phyloP scores from a whole-genome alignment of 495 filamentous ascomycete species.

The Hypoxylon rickii region DNA sequence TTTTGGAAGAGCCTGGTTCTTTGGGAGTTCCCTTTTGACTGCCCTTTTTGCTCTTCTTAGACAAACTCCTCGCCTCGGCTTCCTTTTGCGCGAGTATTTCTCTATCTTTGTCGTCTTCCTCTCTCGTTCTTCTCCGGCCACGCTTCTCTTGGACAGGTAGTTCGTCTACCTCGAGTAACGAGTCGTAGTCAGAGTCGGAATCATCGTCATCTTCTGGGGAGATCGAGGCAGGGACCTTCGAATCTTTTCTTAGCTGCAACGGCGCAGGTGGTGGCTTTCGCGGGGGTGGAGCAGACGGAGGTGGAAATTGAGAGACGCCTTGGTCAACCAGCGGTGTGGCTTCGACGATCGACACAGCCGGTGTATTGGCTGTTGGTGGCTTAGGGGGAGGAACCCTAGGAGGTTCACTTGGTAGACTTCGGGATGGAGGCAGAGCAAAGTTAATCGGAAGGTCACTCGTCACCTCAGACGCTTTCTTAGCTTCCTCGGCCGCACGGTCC shows the following conservation, averaged over 20 bases:
- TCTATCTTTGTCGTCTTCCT: conserved; percentile 83
- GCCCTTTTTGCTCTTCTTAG: conserved; percentile 65
- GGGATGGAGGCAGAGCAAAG: conserved; percentile 51
- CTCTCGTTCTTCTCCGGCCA: conserved; percentile 83
- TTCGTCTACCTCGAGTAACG: conserved; percentile 69
- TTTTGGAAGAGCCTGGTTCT: conserved; percentile 11
- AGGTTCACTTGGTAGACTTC: conserved; percentile 51
- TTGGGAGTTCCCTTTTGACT: conserved; percentile 50
- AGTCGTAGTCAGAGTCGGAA: conserved; percentile 84
- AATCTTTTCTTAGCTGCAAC: conserved; percentile 65
- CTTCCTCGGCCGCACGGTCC: conserved; percentile 48
- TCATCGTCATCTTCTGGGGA: conserved; percentile 57
- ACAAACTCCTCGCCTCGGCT: conserved; percentile 64
- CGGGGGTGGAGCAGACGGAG: conserved; percentile 57
- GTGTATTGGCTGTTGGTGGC: conserved; percentile 47
- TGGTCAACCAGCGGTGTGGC: conserved; percentile 54
- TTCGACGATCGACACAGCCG: conserved; percentile 51
- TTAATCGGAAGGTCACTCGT: conserved; percentile 51
- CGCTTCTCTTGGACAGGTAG: conserved; percentile 60
- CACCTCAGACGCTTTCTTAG: conserved; percentile 45
- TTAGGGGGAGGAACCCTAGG: conserved; percentile 50
- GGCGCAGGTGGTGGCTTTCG: conserved; percentile 87
- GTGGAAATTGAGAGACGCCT: conserved; percentile 49
- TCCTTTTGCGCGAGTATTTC: conserved; percentile 68
- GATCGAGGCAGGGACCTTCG: conserved; percentile 51